Conservation (phyloP, 768 basidiomycete genomes). For the Amanita jacksonii region DNA sequence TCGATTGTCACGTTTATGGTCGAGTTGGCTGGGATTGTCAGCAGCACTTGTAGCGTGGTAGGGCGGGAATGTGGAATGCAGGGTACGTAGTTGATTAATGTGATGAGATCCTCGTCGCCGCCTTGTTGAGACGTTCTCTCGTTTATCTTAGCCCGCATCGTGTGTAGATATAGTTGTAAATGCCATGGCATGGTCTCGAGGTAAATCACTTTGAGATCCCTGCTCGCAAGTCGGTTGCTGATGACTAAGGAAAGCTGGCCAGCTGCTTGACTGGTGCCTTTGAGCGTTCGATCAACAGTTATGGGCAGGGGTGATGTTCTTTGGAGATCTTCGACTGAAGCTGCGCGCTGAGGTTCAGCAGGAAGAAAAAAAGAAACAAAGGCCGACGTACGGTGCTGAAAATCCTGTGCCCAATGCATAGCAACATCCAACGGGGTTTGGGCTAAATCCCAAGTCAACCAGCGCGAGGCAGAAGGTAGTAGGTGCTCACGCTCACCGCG, state of each 20-base stretch:
- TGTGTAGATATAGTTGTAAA: slow-evolving; percentile 81
- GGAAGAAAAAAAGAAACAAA: background rate
- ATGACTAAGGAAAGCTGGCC: slow-evolving; percentile 65
- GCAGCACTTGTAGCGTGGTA: slow-evolving; percentile 61
- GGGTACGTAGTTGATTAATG: slow-evolving; percentile 56
- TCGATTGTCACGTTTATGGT: slow-evolving; percentile 52
- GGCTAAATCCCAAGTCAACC: slow-evolving; percentile 18
- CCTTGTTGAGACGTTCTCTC: background rate
- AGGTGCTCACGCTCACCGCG: slow-evolving; percentile 26
- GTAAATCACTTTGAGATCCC: slow-evolving; percentile 48
- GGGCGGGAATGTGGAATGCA: slow-evolving; percentile 64
- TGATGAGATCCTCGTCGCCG: slow-evolving; percentile 39
- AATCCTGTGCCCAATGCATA: slow-evolving; percentile 50
- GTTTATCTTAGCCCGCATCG: slow-evolving; percentile 46
- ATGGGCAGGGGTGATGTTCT: slow-evolving; percentile 23
- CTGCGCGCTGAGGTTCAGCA: background rate
- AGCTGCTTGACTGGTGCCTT: slow-evolving; percentile 64
- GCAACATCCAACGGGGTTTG: slow-evolving; percentile 42
- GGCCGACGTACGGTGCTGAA: slow-evolving; percentile 47
- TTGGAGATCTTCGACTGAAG: slow-evolving; percentile 1
- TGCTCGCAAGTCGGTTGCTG: slow-evolving; percentile 41
- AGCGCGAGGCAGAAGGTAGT: slow-evolving; percentile 1
- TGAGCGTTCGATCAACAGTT: slow-evolving; percentile 60
- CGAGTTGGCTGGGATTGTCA: slow-evolving; percentile 61
- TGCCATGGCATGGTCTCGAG: slow-evolving; percentile 94